A percentile compares a stretch with the other conserved stretches of the same genome.
Conservation (phyloP, 1,284 basidiomycete species). For the Agaricales sp. region DNA sequence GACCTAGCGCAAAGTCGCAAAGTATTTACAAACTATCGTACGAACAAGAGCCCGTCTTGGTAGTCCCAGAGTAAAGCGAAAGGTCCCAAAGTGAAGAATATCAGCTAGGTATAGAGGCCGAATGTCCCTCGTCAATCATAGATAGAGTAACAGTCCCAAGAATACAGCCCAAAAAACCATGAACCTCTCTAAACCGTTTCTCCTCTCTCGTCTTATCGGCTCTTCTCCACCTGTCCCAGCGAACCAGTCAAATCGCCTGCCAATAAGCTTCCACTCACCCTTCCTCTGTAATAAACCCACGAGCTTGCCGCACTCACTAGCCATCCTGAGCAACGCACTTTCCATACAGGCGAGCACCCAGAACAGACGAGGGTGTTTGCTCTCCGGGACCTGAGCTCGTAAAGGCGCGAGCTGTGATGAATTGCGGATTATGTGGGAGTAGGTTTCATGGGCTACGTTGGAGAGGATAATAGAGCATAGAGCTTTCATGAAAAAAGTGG, state of each 20-base stretch:
- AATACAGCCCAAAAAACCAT: background rate
- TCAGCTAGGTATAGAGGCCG: no score
- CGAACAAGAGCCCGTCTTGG: no score
- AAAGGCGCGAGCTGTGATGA: conserved; percentile 17
- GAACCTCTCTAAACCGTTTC: background rate
- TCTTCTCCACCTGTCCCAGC: background rate
- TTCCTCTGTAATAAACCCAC: conserved; percentile 33
- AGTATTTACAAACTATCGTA: no score
- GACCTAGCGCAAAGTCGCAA: no score
- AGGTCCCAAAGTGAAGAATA: no score
- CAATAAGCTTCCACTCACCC: conserved; percentile 24
- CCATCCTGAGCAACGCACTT: conserved; percentile 38
- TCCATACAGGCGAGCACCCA: conserved; percentile 37
- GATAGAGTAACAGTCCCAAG: no score
- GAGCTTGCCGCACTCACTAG: conserved; percentile 37
- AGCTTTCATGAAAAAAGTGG: background rate
- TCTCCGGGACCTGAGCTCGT: conserved; percentile 8
- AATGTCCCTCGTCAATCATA: no score
- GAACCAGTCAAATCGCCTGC: conserved; percentile 46
- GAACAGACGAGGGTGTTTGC: conserved; percentile 21
- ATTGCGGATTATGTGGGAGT: conserved; percentile 34
- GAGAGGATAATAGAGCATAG: conserved; percentile 23
- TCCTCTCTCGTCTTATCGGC: background rate
- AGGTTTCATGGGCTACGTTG: conserved; percentile 37
- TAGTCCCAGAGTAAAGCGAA: no score